These are phyloP conservation scores for Eucalyptus leucophloia DNA, from an alignment of 345 rosid genomes.

Conservation along the genomic window DNA sequence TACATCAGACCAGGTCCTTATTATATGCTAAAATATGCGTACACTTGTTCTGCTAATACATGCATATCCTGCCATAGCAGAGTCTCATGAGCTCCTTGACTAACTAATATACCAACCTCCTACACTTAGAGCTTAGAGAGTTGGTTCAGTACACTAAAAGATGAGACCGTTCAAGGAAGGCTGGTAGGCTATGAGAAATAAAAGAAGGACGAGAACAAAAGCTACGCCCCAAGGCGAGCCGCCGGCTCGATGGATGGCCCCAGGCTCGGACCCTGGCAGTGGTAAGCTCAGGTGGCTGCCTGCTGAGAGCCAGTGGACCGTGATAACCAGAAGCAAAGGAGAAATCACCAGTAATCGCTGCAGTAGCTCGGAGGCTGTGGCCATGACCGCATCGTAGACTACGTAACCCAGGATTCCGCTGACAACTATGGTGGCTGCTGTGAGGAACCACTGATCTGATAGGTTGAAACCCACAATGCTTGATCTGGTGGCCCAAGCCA, in stretches of 20 bases:
- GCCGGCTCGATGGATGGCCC: conserved; percentile 36
- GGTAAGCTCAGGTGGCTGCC: conserved; percentile 18
- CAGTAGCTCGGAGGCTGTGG: conserved; percentile 39
- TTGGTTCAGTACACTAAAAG: not conserved
- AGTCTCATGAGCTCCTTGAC: not conserved
- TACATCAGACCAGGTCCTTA: not conserved
- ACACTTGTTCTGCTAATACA: not conserved
- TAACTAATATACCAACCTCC: not conserved
- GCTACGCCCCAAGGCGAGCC: conserved; percentile 54
- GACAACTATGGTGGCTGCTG: conserved; percentile 2
- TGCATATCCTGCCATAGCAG: not conserved
- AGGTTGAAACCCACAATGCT: not conserved
- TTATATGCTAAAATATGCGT: not conserved
- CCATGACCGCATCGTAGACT: conserved; percentile 39
- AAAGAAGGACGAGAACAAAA: conserved; percentile 20
- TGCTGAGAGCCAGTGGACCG: conserved; percentile 42
- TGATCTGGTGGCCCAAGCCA: conserved; percentile 13
- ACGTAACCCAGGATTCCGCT: conserved; percentile 26
- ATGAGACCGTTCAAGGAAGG: conserved; percentile 28
- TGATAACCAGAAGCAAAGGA: conserved; percentile 31
- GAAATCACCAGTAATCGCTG: conserved; percentile 32
- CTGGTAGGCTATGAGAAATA: conserved; percentile 29
- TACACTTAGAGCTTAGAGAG: not conserved
- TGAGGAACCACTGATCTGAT: conserved; percentile 28
- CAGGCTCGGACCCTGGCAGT: conserved; percentile 42